Evolutionary conservation across 2,329 filamentous ascomycete genomes (phyloP), one percentile per base, ranked within the genome.

Genomic region (Diaporthe australafricana): DNA sequence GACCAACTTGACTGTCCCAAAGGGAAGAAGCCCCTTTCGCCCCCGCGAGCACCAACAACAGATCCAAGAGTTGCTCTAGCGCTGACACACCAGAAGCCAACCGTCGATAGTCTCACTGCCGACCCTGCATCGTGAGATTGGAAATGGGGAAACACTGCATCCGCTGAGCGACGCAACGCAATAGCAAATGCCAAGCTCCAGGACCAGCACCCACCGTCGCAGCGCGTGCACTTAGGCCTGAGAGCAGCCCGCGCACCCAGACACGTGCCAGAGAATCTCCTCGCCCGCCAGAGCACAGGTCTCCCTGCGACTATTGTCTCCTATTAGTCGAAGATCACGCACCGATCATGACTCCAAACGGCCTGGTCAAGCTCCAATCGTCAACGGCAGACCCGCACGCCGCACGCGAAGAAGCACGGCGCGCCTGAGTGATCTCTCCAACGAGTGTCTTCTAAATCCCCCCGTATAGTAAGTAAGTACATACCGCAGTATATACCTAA

Each of bases 1-100:
- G 22, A 52, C 40, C 35, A 42, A 30, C 62, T 38, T 25, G 38
- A 47, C 50, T 35, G 52, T 68, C 65, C 48, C 65, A 67, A 47
- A 55, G n/a, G 47, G 35, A 55, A 48, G 35, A 55, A 50, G 30
- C 16, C 35, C 63, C 30, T 32, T 16, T 30, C 14, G 40, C 65
- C 30, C 48, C 35, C 22, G 48, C 9, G 66, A 68, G 40, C 14
- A 38, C 55, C 45, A 45, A 53, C 22, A 53, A 35, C 40, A 66
- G 16, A 40, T 50, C 63, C 40, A 72, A n/a, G 60, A 70, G 20
- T 48, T 12, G 68, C 62, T 52, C 60, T 72, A 71, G 71, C 57
- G 71, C 71, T 70, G 62, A 67, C 60, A 71, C 40, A 27, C 56
- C 53, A 62, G 6, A 53, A 71, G 57, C 68, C 68, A 71, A 68